A percentile compares a stretch with the other conserved stretches of the same genome.
Evolutionary conservation across 768 basidiomycete species (phyloP).

Genomic region (Chiua virens): DNA sequence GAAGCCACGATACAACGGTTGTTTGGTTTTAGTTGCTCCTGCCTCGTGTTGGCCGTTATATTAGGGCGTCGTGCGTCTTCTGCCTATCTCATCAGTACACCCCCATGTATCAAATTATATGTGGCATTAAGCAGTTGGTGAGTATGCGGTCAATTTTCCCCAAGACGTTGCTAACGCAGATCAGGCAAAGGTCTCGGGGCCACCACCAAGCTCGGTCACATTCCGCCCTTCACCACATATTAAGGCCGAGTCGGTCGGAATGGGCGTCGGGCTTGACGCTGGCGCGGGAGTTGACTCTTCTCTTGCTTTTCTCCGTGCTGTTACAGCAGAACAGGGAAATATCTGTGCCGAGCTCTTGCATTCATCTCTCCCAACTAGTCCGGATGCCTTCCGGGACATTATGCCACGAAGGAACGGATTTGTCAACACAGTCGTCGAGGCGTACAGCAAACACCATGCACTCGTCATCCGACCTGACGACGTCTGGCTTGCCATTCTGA

Average conservation of each 20-base stretch:
- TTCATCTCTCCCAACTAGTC: conserved; percentile 23
- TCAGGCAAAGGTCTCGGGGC: no score
- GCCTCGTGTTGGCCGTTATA: no score
- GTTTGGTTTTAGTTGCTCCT: no score
- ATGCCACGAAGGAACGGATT: conserved; percentile 34
- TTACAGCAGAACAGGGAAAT: conserved; percentile 19
- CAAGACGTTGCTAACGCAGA: no score
- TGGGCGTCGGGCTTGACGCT: conserved; percentile 28
- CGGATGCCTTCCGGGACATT: conserved; percentile 26
- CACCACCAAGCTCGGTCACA: conserved; percentile 11
- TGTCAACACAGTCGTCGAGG: conserved; percentile 35
- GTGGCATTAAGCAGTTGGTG: no score
- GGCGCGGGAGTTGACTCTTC: conserved; percentile 18
- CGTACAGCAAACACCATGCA: conserved; percentile 36
- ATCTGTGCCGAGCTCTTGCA: conserved; percentile 28
- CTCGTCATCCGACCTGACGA: conserved; percentile 50
- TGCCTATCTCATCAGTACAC: no score
- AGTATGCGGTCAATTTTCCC: no score
- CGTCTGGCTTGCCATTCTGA: conserved; percentile 40
- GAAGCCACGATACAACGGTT: no score
- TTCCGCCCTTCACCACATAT: conserved; percentile 23
- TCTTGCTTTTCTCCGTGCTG: conserved; percentile 19
- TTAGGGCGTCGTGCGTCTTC: no score
- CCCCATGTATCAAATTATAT: no score
- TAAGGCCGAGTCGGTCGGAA: conserved; percentile 30